These are phyloP conservation scores for Yamadazyma trypodendri DNA, from an alignment of 1,139 yeast species.

Conservation along the genomic window DNA sequence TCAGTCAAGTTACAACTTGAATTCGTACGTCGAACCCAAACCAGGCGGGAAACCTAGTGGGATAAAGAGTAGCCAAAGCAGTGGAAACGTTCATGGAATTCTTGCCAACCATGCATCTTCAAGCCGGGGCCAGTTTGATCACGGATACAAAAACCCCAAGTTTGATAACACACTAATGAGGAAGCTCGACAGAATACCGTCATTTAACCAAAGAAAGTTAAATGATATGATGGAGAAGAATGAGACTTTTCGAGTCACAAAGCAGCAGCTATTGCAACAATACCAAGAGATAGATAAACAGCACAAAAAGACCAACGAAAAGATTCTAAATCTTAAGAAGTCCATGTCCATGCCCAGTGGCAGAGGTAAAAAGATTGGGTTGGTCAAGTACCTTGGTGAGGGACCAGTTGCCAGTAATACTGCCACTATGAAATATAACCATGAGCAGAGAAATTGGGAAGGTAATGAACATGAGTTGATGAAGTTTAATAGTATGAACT, in stretches of 20 bases:
- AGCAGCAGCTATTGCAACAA: slow-evolving; percentile 16
- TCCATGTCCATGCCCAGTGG: slow-evolving; percentile 15
- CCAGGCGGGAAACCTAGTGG: neutral
- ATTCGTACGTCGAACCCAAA: slow-evolving; percentile 2
- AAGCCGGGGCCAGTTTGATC: slow-evolving; percentile 17
- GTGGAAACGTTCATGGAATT: neutral
- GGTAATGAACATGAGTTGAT: slow-evolving; percentile 63
- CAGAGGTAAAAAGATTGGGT: slow-evolving; percentile 25
- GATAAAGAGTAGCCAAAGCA: slow-evolving; percentile 21
- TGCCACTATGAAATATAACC: slow-evolving; percentile 53
- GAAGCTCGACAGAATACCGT: slow-evolving; percentile 44
- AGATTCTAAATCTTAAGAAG: slow-evolving; percentile 14
- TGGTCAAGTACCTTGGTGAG: slow-evolving; percentile 32
- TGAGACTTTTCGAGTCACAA: slow-evolving; percentile 14
- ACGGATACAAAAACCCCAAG: slow-evolving; percentile 6
- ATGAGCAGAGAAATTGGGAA: slow-evolving; percentile 57
- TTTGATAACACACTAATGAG: slow-evolving; percentile 34
- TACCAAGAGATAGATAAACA: slow-evolving; percentile 18
- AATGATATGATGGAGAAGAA: slow-evolving; percentile 16
- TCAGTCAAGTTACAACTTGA: slow-evolving; percentile 11
- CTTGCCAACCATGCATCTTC: slow-evolving; percentile 33
- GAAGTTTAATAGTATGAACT: slow-evolving; percentile 39
- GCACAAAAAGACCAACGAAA: slow-evolving; percentile 16
- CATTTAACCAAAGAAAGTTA: slow-evolving; percentile 24
- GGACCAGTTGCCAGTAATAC: slow-evolving; percentile 17